Evolutionary conservation across 768 basidiomycete genomes (phyloP), one percentile per base, ranked within the genome.

Genomic region (Mrakia hoshinonis): DNA sequence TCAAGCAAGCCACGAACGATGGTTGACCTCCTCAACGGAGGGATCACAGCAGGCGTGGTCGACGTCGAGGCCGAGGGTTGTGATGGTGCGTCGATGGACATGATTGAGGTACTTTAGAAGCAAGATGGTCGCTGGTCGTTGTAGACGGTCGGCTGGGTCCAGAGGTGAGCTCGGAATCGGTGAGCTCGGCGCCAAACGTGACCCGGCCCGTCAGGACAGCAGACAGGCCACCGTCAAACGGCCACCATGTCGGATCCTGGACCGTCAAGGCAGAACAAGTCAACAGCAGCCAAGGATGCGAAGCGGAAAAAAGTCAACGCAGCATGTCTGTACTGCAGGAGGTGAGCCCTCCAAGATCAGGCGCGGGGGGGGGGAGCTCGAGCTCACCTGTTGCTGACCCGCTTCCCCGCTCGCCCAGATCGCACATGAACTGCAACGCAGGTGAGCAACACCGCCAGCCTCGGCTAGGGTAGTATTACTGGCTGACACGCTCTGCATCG

Each of bases 251-350:
- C 58, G 58, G 58, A 61, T 36, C 34, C 58, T 5, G 5, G 31
- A 36, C 11, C 58, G 3, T 22, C 58, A 20, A 39, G 34, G n/a
- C 34, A 34, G 22, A 1, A 36, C 4, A 10, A 31, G 4, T 22
- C 31, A 10, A 36, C 31, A 3, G 9, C 18, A 10, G 13, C 31
- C 0, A 66, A 52, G 29, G 65, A 66, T 18, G 13, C 18, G 20
- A 66, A 66, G 65, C 38, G 43, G 47, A 66, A 31, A 29, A 66
- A 66, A 26, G 47, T 66, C 34, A 29, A 49, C 18, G 65, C 48
- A 6, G 65, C 65, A 3, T 66, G 65, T 31, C 26, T 51, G 5
- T 66, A 49, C 47, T 66, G 65, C 51, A 66, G 36, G 20, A 20
- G 58, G 58, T 61, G 20, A 38, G 58, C 49, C 24, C 46, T 47